Conservation (phyloP, 129 eudicot genomes). For the Silybum marianum region DNA sequence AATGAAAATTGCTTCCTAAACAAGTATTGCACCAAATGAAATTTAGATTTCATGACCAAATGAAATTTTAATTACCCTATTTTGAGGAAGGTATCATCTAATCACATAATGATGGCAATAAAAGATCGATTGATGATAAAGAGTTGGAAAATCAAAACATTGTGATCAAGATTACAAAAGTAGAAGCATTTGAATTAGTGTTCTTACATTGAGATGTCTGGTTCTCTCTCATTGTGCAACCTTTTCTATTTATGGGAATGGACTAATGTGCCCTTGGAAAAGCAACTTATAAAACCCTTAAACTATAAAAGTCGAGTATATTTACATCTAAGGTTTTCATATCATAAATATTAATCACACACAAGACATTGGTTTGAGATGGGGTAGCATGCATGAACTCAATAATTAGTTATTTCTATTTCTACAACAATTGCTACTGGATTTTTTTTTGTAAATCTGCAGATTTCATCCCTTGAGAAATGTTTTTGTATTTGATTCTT, state of each 20-base stretch:
- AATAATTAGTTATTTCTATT: neutral
- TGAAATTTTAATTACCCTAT: neutral
- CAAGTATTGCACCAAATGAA: neutral
- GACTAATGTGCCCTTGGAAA: neutral
- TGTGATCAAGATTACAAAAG: neutral
- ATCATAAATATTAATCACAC: neutral
- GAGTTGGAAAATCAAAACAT: neutral
- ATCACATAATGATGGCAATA: neutral
- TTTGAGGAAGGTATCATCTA: neutral
- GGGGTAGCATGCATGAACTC: neutral
- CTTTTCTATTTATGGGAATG: neutral
- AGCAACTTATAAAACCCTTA: neutral
- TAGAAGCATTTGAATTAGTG: neutral
- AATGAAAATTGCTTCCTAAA: neutral
- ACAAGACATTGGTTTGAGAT: neutral
- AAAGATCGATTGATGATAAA: neutral
- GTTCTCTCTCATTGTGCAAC: neutral
- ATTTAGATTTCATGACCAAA: neutral
- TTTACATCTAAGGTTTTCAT: constrained; percentile 3
- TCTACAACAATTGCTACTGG: neutral
- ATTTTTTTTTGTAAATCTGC: neutral
- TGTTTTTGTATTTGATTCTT: neutral
- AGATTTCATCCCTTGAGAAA: neutral
- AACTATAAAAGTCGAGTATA: neutral
- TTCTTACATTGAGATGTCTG: neutral